Conservation (phyloP, 2,329 filamentous ascomycete species). For the Colletotrichum euphorbiae region DNA sequence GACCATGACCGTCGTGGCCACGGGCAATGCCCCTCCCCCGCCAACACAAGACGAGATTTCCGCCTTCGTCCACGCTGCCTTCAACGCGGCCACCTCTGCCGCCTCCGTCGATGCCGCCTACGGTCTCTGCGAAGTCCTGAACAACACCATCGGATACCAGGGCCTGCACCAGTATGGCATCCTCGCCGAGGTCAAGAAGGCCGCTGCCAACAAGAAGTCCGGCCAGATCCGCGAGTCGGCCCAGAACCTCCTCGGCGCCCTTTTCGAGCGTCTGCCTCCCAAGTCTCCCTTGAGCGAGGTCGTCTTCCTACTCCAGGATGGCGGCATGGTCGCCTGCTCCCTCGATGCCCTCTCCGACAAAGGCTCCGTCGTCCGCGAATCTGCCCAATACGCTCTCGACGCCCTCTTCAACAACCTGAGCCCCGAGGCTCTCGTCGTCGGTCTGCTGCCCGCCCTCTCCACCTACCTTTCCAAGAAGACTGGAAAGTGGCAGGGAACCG, state of each 20-base stretch:
- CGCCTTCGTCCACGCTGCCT: constrained; percentile 74
- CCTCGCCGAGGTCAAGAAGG: constrained; percentile 72
- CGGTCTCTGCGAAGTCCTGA: constrained; percentile 68
- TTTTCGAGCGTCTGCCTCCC: constrained; percentile 89
- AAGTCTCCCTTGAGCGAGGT: constrained; percentile 84
- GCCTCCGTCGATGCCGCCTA: constrained; percentile 75
- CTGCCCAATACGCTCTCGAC: constrained; percentile 93
- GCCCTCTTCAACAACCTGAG: constrained; percentile 83
- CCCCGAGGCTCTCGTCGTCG: constrained; percentile 84
- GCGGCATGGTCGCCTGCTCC: constrained; percentile 76
- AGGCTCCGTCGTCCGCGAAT: constrained; percentile 86
- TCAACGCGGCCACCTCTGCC: constrained; percentile 75
- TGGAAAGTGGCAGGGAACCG: constrained; percentile 97
- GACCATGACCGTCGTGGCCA: constrained; percentile 54
- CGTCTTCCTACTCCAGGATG: constrained; percentile 84
- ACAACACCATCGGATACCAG: constrained; percentile 64
- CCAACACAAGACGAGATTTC: constrained; percentile 75
- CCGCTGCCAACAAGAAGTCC: constrained; percentile 93
- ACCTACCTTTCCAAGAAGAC: constrained; percentile 84
- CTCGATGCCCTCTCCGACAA: constrained; percentile 93
- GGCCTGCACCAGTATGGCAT: constrained; percentile 67
- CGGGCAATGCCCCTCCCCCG: constrained; percentile 62
- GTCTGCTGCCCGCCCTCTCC: constrained; percentile 80
- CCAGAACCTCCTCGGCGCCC: constrained; percentile 92
- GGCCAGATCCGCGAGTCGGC: constrained; percentile 86